phyloP scores from a whole-genome alignment of 805 yeast species.

The Metschnikowia kunwiensis region DNA sequence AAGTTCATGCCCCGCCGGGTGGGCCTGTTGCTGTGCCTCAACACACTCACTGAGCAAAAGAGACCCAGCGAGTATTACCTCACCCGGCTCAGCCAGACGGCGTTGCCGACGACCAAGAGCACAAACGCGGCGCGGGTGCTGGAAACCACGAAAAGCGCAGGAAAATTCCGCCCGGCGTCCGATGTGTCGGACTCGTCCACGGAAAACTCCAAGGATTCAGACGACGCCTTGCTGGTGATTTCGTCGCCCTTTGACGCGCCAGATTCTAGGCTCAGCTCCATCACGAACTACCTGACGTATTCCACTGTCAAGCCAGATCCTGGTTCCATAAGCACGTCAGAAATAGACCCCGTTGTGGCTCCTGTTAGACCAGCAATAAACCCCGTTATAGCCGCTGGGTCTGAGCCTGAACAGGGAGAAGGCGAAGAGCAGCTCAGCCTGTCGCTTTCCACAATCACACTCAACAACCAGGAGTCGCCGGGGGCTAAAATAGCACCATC shows the following conservation, averaged over 20 bases:
- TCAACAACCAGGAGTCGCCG: conserved; percentile 9
- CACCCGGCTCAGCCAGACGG: conserved; percentile 28
- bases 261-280: conserved; percentile 38
- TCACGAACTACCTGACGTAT: conserved; percentile 29
- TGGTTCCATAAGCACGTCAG: background rate
- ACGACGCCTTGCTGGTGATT: conserved; percentile 32
- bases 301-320: conserved; percentile 6
- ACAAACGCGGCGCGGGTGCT: background rate
- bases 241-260: conserved; percentile 33
- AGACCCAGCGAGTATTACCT: conserved; percentile 43
- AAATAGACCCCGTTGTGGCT: too few relatives aligned
- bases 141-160: too few relatives aligned
- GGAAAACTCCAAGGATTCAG: conserved; percentile 30
- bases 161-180: conserved; percentile 22
- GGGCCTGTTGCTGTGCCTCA: conserved; percentile 26
- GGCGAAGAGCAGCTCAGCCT: conserved; percentile 14
- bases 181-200: conserved; percentile 33
- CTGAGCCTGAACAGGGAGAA: background rate
- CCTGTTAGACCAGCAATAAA: too few relatives aligned
- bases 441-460: conserved; percentile 22
- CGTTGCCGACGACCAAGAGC: conserved; percentile 8
- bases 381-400: background rate
- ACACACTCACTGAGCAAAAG: conserved; percentile 22
- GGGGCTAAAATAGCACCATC: background rate
- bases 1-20: conserved; percentile 25